Base-by-base conservation (phyloP, 139 green algal genomes). In the Spirogloea muscicola region DNA sequence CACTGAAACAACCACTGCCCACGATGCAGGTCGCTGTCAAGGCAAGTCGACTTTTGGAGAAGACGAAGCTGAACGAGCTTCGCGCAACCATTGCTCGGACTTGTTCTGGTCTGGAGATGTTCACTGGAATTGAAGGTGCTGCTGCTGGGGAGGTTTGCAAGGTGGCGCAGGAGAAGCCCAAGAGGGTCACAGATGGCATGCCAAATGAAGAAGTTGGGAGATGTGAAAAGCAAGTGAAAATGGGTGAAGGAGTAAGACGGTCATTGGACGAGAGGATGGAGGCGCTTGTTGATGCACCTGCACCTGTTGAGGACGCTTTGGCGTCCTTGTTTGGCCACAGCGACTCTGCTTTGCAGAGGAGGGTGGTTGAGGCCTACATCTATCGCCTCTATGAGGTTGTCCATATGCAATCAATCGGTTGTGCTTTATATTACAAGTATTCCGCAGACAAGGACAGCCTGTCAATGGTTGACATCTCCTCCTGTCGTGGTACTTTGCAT, bases 291-390 rank as follows among this genome's bases (percentile, higher is more conserved):
- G 82, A 89, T 31, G 90, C 92, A 4, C 90, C 87, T 0, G 91
- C 93, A 4, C 91, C 93, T 0, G 89, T 98, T 25, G 93, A 98
- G 71, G 93, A 98, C 36, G 90, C 91, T 0, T 84, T 98, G 34
- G 91, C 90, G 1, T 88, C 83, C 0, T 70, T 98, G 43, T 80
- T 97, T 46, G 85, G 91, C 72, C 78, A 90, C 49, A 49, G 49
- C 3, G 84, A 91, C 36, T 27, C 71, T 1, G 40, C 59, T 5
- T 29, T 82, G 37, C 68, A 74, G 38, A 37, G 21, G 2, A 42
- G 75, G 3, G 49, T 41, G 3, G 37, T 89, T 27, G 79, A 88
- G 70, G 69, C 76, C 3, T 97, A 97, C 86, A 86, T 96, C 66
- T 87, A 85, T 48, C 87, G 93, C 29, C 80, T 96, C 31, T 97